A percentile compares a stretch with the other conserved stretches of the same genome.
These are phyloP conservation scores for Aspergillus funiculosus DNA, from an alignment of 495 filamentous ascomycete genomes.

Conservation along the genomic window DNA sequence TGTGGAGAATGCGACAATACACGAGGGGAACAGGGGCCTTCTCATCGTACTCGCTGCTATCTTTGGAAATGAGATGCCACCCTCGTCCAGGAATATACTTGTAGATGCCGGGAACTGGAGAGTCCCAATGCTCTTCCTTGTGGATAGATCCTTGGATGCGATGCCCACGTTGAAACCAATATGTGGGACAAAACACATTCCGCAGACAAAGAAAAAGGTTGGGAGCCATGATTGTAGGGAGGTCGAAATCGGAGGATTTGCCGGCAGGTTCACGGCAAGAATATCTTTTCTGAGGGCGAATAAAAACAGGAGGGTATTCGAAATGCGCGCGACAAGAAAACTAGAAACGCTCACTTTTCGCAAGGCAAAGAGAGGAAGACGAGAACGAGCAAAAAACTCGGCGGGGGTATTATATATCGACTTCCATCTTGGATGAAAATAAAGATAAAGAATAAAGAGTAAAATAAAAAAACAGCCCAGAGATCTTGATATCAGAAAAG, in stretches of 20 bases:
- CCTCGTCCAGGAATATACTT: slow-evolving; percentile 40
- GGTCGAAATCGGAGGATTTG: neutral
- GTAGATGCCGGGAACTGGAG: slow-evolving; percentile 42
- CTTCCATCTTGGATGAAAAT: slow-evolving; percentile 31
- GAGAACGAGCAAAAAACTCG: slow-evolving; percentile 19
- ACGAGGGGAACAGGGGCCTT: slow-evolving; percentile 36
- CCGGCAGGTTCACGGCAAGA: slow-evolving; percentile 6
- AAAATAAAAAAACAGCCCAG: too few species aligned
- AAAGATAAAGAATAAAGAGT: too few species aligned
- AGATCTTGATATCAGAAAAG: slow-evolving; percentile 15
- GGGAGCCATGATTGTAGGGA: slow-evolving; percentile 33
- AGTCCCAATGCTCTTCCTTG: slow-evolving; percentile 43
- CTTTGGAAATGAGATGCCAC: slow-evolving; percentile 40
- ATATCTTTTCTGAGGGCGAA: neutral
- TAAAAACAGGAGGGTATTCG: slow-evolving; percentile 9
- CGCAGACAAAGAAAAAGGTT: slow-evolving; percentile 44
- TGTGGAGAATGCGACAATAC: slow-evolving; percentile 45
- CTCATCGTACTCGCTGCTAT: slow-evolving; percentile 35
- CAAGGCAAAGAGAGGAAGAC: slow-evolving; percentile 21
- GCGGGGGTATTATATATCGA: slow-evolving; percentile 30
- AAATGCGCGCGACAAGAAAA: slow-evolving; percentile 11
- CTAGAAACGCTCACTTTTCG: slow-evolving; percentile 21
- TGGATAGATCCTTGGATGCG: slow-evolving; percentile 34
- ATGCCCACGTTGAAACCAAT: slow-evolving; percentile 42
- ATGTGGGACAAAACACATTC: slow-evolving; percentile 36